Percentiles rank a stretch among this genome's conserved stretches.
These are phyloP conservation scores for Claviceps maximensis DNA, from an alignment of 2,329 filamentous ascomycete species.

Conservation along the genomic window DNA sequence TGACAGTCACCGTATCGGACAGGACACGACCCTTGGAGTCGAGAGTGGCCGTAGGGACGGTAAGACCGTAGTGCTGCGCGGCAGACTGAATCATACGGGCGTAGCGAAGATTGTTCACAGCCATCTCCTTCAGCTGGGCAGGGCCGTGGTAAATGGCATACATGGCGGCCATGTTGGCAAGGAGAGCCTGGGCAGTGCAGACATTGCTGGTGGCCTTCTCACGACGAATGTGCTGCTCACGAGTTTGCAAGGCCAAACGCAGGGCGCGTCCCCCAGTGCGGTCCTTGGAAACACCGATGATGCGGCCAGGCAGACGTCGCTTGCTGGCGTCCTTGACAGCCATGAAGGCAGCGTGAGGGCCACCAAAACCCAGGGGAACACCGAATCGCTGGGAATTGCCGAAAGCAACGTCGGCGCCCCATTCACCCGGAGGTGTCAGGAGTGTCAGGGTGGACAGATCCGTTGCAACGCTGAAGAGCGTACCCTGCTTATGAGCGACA, in stretches of 20 bases:
- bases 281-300: slow-evolving; percentile 88
- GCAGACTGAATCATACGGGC: slow-evolving; percentile 56
- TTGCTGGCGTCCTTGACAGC: slow-evolving; percentile 84
- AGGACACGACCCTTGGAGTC: slow-evolving; percentile 42
- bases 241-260: slow-evolving; percentile 74
- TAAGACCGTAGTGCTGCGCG: slow-evolving; percentile 48
- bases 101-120: slow-evolving; percentile 60
- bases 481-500: slow-evolving; percentile 62
- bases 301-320: slow-evolving; percentile 81
- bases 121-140: slow-evolving; percentile 67
- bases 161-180: slow-evolving; percentile 92
- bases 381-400: slow-evolving; percentile 86
- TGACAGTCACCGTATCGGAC: slow-evolving; percentile 72
- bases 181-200: slow-evolving; percentile 83
- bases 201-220: slow-evolving; percentile 98
- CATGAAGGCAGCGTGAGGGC: slow-evolving; percentile 95
- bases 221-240: slow-evolving; percentile 89
- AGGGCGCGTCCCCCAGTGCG: slow-evolving; percentile 70
- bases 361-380: slow-evolving; percentile 82
- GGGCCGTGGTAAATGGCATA: slow-evolving; percentile 93
- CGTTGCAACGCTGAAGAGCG: slow-evolving; percentile 75
- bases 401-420: slow-evolving; percentile 89
- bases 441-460: slow-evolving; percentile 80
- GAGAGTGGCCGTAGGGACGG: slow-evolving; percentile 45
- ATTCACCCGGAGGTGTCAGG: slow-evolving; percentile 81